Percentiles rank a stretch among this genome's conserved stretches.
Evolutionary conservation across 2,329 filamentous ascomycete species (phyloP).

Genomic region (Rhinocladiella similis): DNA sequence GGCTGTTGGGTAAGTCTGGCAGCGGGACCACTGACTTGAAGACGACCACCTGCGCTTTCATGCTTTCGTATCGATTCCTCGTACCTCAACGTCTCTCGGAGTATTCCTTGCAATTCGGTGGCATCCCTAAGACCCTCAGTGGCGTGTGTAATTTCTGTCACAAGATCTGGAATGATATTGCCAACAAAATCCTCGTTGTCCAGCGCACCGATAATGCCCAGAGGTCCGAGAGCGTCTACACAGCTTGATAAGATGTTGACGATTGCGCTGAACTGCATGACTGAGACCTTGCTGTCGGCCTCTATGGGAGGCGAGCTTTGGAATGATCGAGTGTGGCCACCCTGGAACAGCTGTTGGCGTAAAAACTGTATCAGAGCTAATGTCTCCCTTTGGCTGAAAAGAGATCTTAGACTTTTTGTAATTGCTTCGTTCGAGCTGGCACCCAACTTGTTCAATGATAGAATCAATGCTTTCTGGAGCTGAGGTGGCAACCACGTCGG

Average conservation of each 20-base stretch:
- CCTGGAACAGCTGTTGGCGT: slow-evolving; percentile 30
- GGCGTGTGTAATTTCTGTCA: slow-evolving; percentile 49
- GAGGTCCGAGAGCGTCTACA: slow-evolving; percentile 49
- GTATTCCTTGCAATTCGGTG: slow-evolving; percentile 47
- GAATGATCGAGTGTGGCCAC: slow-evolving; percentile 26
- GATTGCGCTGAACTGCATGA: slow-evolving; percentile 37
- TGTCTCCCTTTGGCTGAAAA: slow-evolving; percentile 20
- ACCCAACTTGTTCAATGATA: slow-evolving; percentile 18
- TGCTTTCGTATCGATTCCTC: slow-evolving; percentile 32
- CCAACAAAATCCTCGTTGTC: slow-evolving; percentile 43
- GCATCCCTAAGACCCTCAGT: slow-evolving; percentile 50
- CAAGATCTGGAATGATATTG: slow-evolving; percentile 44
- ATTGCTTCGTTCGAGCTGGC: slow-evolving; percentile 10
- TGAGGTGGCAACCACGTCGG: slow-evolving; percentile 12
- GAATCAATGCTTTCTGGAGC: slow-evolving; percentile 18
- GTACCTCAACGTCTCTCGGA: slow-evolving; percentile 48
- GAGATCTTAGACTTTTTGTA: slow-evolving; percentile 18
- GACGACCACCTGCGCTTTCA: slow-evolving; percentile 11
- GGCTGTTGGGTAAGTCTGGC: slow-evolving; percentile 3
- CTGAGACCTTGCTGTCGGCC: neutral
- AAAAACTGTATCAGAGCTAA: slow-evolving; percentile 33
- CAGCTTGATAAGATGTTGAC: slow-evolving; percentile 44
- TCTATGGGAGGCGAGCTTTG: slow-evolving; percentile 6
- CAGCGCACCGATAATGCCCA: slow-evolving; percentile 38
- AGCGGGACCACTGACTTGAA: slow-evolving; percentile 1